Base-by-base conservation (phyloP, 1,284 basidiomycete species). In the Cutaneotrichosporon dermatis region DNA sequence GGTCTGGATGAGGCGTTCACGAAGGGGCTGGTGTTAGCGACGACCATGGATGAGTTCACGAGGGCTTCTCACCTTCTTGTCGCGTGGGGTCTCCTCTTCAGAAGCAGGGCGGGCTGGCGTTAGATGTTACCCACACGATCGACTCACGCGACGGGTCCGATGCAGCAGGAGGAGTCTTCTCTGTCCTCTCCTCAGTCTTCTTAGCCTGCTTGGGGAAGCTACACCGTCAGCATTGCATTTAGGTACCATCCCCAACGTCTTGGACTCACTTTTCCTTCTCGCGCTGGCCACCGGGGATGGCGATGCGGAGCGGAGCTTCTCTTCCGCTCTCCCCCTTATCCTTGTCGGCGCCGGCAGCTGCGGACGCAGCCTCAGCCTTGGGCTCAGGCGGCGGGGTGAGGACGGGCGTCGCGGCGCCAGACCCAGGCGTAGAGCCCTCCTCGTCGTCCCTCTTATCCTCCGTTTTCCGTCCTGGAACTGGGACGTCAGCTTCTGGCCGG, bases 241-340 rank as follows among this genome's bases (percentile, higher is more conserved):
- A 41, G 25, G 39, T 40, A 12, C 39, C 39, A 40, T 12, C 12
- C 9, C 12, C 16, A 13, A 34, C 34, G n/a, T 25, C 9, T 6
- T n/a, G 2, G n/a, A 16, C 48, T 37, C 35, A 59, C 73, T 72
- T 71, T 43, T 73, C 73, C 65, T 70, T 75, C 46, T 72, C 73
- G 69, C 86, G 85, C 52, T 80, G 79, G 69, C 77, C 77, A 66
- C 86, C 86, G 12, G 90, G 90, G 62, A 93, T 92, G 64, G 88
- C 82, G 73, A 93, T 91, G 39, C 86, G 88, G 64, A 93, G 83
- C 25, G 61, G 54, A 59, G 41, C 46, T 11, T 13, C n/a, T 4
- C 15, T 25, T 51, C 40, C 49, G 43, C 50, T 54, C 54, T 49
- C 42, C 49, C 53, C 50, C 11, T 54, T 44, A 8, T 54, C 43